phyloP scores from a whole-genome alignment of 352 stramenopile species.

The Globisporangium polare region DNA sequence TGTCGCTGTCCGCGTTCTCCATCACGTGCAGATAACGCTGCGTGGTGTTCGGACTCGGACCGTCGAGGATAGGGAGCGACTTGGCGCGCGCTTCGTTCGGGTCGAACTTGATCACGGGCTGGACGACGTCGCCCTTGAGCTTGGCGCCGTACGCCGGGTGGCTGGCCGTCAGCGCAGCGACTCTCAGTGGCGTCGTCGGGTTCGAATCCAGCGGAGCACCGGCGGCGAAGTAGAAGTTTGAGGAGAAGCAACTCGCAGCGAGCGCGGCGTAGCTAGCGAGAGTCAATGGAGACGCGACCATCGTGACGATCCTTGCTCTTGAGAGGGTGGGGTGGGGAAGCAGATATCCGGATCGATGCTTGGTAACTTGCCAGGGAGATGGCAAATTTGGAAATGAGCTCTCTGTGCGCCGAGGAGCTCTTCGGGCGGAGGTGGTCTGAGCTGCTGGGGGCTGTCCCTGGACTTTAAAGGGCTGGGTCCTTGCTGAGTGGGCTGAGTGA shows the following conservation, averaged over 20 bases:
- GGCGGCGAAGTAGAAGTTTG: constrained; percentile 13
- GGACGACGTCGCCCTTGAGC: constrained; percentile 13
- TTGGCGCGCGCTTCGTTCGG: constrained; percentile 7
- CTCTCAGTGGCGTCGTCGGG: constrained; percentile 24
- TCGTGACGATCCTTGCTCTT: not conserved
- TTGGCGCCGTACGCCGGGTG: constrained; percentile 31
- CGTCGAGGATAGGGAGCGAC: not conserved
- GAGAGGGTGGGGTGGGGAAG: not conserved
- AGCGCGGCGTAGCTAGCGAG: constrained; percentile 4
- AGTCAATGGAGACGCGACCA: constrained; percentile 7
- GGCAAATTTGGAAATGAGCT: constrained; percentile 2
- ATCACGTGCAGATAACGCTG: constrained; percentile 14
- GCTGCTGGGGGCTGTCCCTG: not conserved
- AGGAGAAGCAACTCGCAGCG: not conserved
- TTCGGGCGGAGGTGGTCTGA: not conserved
- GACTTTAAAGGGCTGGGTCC: not conserved
- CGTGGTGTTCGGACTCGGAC: not conserved
- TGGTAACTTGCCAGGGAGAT: not conserved
- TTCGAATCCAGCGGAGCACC: constrained; percentile 17
- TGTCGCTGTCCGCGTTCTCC: constrained; percentile 24
- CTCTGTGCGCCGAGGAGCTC: not conserved
- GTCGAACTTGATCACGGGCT: constrained; percentile 15
- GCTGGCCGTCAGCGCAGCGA: constrained; percentile 11
- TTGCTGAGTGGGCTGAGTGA: no score
- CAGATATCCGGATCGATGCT: not conserved